Base-by-base conservation (phyloP, 768 basidiomycete genomes). In the Pleurotus platypus region DNA sequence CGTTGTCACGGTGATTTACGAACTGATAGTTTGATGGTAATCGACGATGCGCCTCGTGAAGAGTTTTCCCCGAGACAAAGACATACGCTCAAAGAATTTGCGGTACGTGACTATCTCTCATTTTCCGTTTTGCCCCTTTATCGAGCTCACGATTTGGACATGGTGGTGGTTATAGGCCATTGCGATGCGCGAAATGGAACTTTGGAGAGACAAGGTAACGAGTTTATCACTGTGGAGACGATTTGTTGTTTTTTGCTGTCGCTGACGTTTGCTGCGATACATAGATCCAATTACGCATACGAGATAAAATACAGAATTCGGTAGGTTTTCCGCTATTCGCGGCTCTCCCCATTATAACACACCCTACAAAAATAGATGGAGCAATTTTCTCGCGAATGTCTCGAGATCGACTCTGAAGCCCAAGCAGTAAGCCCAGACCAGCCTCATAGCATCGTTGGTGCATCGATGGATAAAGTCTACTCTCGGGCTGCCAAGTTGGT, bases 1-100 rank as follows among this genome's bases (percentile, higher is more conserved):
- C 12, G 30, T 9, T 35, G 8, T 35, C 30, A 8, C 30, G 30
- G 30, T 11, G 11, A 11, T 35, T 11, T 35, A 35, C 8, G 3
- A 35, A 35, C 30, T 35, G 30, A 47, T 62, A 91, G 90, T 49
- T 73, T 98, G 56, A 88, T 91, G 38, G 80, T 98, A 30, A 84
- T 94, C 60, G 92, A 94, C 61, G 90, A 93, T 64, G 75, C 82
- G 40, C 92, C 94, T 1, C 79, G 90, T 47, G 77, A 82, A 16
- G 94, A 95, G 58, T 97, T 95, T 65, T 85, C 87, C 7, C 93
- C 94, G 7, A 78, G 94, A 46, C 92, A 94, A 63, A 76, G 94
- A 47, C 90, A 96, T 74, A 92, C 92, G 2, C 76, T 98, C 60
- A 96, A 96, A 68, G 95, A 97, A 70, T 97, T 97, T 65, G 94